Evolutionary conservation across 192 early-diverging fungal species (phyloP), one percentile per base, ranked within the genome.

Genomic region (Phlyctochytrium bullatum): DNA sequence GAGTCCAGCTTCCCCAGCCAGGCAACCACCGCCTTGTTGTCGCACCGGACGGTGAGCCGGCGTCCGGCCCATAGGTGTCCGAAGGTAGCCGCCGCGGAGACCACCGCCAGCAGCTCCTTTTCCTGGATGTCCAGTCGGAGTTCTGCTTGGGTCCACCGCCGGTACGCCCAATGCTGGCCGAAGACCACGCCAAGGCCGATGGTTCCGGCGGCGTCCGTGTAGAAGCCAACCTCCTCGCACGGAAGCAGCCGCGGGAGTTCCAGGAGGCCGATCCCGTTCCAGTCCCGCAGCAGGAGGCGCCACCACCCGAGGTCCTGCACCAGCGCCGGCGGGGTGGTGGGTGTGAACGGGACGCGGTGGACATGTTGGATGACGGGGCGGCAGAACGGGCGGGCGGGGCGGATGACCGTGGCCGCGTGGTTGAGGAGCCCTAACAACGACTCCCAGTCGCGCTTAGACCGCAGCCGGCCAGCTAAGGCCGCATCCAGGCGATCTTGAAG

Each of bases 221-320:
- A 64, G 62, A 64, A 36, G 29, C 50, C 23, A 10, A 64, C 1
- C 36, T 64, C 62, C 10, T 34, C 29, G 36, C 27, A 20, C n/a
- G n/a, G n/a, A n/a, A n/a, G 1, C 1, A 50, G 1, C 16, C 0
- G 36, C 62, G 50, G 1, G 29, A n/a, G 36, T 36, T 25, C 62
- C 62, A 64, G 2, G 29, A 23, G 30, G 27, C 40, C 16, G 40
- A 36, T 24, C n/a, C 62, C 62, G 2, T 64, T 64, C 62, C 62
- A 64, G 16, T 12, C n/a, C 0, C 36, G 62, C 6, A 64, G 36
- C 36, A 36, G 50, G 23, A 17, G 29, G 23, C 36, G 36, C 62
- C 62, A 64, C 62, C 62, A 64, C 4, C 36, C 62, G 0, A 64
- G 62, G 36, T 64, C 62, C 40, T 64, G 36, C 36, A 50, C 16